Evolutionary conservation across 768 basidiomycete species (phyloP).

Genomic region (Lactifluus echinatus): DNA sequence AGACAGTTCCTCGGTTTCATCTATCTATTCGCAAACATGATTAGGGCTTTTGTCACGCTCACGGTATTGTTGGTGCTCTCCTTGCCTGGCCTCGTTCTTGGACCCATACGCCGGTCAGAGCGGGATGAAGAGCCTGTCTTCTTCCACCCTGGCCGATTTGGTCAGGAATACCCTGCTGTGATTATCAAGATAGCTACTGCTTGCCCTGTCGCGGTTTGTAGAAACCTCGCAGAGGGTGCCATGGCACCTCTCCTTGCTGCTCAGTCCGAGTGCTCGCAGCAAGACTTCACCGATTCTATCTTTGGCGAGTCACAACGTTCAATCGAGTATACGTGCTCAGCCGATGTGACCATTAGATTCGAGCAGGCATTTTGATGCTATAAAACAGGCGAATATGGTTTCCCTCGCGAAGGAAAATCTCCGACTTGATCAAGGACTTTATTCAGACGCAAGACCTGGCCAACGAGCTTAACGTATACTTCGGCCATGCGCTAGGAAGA

Average conservation of each 20-base stretch:
- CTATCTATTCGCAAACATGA: not conserved
- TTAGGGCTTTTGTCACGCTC: slow-evolving; percentile 18
- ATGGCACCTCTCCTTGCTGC: slow-evolving; percentile 45
- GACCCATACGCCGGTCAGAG: slow-evolving; percentile 41
- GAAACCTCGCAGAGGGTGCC: slow-evolving; percentile 39
- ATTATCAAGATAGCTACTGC: slow-evolving; percentile 38
- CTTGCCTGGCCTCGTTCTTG: slow-evolving; percentile 21
- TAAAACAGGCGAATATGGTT: slow-evolving; percentile 44
- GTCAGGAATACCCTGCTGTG: slow-evolving; percentile 41
- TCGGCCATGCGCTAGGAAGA: slow-evolving; percentile 26
- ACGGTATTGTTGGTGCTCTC: slow-evolving; percentile 20
- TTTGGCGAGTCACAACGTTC: slow-evolving; percentile 34
- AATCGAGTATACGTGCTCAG: not conserved
- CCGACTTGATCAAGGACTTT: slow-evolving; percentile 36
- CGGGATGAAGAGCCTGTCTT: slow-evolving; percentile 37
- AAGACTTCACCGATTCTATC: slow-evolving; percentile 48
- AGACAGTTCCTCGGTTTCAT: not conserved
- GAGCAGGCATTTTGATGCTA: slow-evolving; percentile 42
- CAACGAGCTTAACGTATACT: slow-evolving; percentile 28
- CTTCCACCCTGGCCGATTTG: slow-evolving; percentile 46
- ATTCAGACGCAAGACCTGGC: slow-evolving; percentile 31
- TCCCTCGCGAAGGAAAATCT: slow-evolving; percentile 44
- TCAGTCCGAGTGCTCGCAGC: slow-evolving; percentile 46
- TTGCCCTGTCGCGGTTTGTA: slow-evolving; percentile 43
- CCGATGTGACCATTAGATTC: slow-evolving; percentile 31